Conservation (phyloP, 495 filamentous ascomycete species). For the Daldinia childiae region DNA sequence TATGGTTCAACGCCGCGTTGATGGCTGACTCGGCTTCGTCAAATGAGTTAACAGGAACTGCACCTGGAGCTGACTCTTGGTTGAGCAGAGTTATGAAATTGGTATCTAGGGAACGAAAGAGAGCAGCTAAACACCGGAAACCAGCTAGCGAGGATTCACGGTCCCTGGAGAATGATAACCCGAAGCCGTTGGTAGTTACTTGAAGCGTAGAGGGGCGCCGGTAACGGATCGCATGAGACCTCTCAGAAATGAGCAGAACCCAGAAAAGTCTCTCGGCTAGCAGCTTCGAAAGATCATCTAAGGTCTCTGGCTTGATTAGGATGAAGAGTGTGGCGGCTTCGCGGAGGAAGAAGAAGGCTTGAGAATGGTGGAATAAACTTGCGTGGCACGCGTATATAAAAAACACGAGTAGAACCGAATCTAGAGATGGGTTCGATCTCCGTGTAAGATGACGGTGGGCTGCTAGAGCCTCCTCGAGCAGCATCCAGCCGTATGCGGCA, state of each 20-base stretch:
- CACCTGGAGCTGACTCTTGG: slow-evolving; percentile 60
- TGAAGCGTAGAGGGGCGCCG: slow-evolving; percentile 71
- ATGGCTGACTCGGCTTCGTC: slow-evolving; percentile 66
- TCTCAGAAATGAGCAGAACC: slow-evolving; percentile 70
- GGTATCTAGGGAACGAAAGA: slow-evolving; percentile 74
- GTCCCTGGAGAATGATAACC: slow-evolving; percentile 29
- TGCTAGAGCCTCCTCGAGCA: slow-evolving; percentile 44
- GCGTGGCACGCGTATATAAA: slow-evolving; percentile 77
- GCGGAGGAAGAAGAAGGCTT: slow-evolving; percentile 69
- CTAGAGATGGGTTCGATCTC: slow-evolving; percentile 59
- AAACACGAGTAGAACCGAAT: slow-evolving; percentile 71
- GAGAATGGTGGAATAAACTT: slow-evolving; percentile 68
- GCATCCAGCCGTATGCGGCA: slow-evolving; percentile 43
- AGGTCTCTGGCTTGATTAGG: slow-evolving; percentile 50
- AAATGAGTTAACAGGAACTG: slow-evolving; percentile 60
- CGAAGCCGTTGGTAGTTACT: slow-evolving; percentile 54
- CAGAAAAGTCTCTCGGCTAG: slow-evolving; percentile 62
- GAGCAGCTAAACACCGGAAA: slow-evolving; percentile 67
- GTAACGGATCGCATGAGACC: slow-evolving; percentile 78
- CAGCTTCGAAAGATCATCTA: slow-evolving; percentile 53
- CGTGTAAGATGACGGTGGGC: slow-evolving; percentile 35
- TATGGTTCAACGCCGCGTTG: slow-evolving; percentile 63
- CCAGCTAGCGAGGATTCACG: slow-evolving; percentile 63
- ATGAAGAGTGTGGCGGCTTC: slow-evolving; percentile 66
- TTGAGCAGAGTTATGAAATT: slow-evolving; percentile 73